These are phyloP conservation scores for Rubia tinctorum DNA, from an alignment of 305 asterid species.

Conservation along the genomic window DNA sequence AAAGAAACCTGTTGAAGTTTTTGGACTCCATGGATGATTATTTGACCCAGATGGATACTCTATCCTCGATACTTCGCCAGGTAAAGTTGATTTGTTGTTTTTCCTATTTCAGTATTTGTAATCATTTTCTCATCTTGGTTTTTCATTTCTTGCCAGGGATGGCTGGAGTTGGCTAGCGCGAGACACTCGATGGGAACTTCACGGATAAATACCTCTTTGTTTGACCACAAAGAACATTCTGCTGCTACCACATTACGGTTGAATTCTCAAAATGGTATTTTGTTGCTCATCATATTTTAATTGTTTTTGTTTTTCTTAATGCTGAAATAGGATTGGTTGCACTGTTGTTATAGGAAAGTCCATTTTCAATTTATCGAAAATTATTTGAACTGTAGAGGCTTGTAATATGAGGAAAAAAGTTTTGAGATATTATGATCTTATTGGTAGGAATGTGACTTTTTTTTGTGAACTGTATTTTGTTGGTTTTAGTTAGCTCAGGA, in stretches of 20 bases:
- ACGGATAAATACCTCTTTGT: conserved; percentile 59
- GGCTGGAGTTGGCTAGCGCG: conserved; percentile 84
- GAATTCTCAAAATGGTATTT: conserved; percentile 28
- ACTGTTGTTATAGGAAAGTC: background rate
- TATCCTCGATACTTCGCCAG: conserved; percentile 82
- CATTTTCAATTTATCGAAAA: background rate
- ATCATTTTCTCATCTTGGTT: background rate
- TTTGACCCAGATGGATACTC: conserved; percentile 53
- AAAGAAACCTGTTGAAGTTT: conserved; percentile 40
- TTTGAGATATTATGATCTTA: background rate
- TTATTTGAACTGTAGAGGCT: background rate
- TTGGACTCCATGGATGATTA: conserved; percentile 74
- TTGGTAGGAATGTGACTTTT: background rate
- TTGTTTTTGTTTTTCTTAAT: background rate
- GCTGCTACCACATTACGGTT: conserved; percentile 67
- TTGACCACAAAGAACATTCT: conserved; percentile 64
- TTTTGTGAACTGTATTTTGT: conserved; percentile 17
- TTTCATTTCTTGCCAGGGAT: conserved; percentile 45
- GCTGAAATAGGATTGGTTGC: background rate
- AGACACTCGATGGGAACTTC: conserved; percentile 83
- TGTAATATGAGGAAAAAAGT: background rate
- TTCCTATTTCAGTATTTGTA: conserved; percentile 2
- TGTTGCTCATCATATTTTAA: background rate
- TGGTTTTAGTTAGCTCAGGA: conserved; percentile 38
- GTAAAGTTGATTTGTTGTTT: conserved; percentile 20